These are phyloP conservation scores for Candida tetrigidarum DNA, from an alignment of 1,139 yeast species.

Conservation along the genomic window DNA sequence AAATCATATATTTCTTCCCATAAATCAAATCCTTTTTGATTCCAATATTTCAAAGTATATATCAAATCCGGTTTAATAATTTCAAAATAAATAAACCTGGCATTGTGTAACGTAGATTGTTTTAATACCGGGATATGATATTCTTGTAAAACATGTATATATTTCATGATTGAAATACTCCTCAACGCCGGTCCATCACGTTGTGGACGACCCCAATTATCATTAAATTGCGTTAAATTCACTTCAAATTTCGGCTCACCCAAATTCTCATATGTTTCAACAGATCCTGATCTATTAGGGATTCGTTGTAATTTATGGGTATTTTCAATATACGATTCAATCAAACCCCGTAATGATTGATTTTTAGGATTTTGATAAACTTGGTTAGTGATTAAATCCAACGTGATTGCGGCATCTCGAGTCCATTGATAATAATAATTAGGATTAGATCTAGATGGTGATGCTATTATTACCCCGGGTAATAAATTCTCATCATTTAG, in stretches of 20 bases:
- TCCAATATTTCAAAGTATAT: constrained; percentile 70
- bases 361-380: constrained; percentile 18
- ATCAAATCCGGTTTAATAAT: constrained; percentile 73
- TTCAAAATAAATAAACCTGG: constrained; percentile 47
- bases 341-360: constrained; percentile 25
- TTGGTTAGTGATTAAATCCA: constrained; percentile 62
- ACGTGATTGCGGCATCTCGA: constrained; percentile 86
- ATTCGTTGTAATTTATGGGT: constrained; percentile 64
- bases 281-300: constrained; percentile 70
- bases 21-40: constrained; percentile 70
- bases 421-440: constrained; percentile 91
- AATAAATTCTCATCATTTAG: constrained; percentile 26
- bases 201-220: constrained; percentile 94
- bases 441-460: constrained; percentile 72
- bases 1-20: constrained; percentile 88
- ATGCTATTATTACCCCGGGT: constrained; percentile 81
- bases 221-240: constrained; percentile 63
- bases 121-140: neutral
- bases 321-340: constrained; percentile 66
- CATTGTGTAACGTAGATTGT: constrained; percentile 16
- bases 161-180: constrained; percentile 64
- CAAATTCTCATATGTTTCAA: constrained; percentile 53
- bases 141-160: constrained; percentile 31
- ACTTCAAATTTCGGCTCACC: constrained; percentile 91
- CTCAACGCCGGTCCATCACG: constrained; percentile 94